A percentile compares a stretch with the other conserved stretches of the same genome.
These are phyloP conservation scores for Naegleria lovaniensis DNA, from an alignment of 208 protist species.

Conservation along the genomic window DNA sequence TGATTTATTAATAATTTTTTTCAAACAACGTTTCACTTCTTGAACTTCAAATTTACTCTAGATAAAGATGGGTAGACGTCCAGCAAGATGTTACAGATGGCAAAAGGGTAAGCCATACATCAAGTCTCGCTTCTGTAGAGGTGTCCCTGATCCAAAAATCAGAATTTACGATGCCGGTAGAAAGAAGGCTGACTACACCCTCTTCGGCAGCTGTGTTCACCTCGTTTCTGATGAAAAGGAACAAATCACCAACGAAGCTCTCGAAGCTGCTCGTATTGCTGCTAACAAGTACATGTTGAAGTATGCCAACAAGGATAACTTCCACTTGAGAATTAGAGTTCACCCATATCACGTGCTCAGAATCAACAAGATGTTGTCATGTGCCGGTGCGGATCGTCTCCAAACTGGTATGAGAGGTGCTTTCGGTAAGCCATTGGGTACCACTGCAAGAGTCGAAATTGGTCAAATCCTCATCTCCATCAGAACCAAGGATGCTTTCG, in stretches of 20 bases:
- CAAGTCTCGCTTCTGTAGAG: slow-evolving; percentile 91
- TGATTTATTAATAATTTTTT: no score
- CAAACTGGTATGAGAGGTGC: slow-evolving; percentile 67
- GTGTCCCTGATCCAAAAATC: slow-evolving; percentile 96
- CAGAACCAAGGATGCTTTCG: slow-evolving; percentile 67
- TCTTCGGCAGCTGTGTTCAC: slow-evolving; percentile 95
- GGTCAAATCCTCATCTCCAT: slow-evolving; percentile 94
- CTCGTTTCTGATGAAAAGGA: slow-evolving; percentile 95
- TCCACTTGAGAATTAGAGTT: slow-evolving; percentile 96
- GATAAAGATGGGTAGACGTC: slow-evolving; percentile 28
- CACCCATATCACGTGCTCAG: slow-evolving; percentile 98
- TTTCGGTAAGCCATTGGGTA: slow-evolving; percentile 89
- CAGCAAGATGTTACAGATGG: slow-evolving; percentile 44
- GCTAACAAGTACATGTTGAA: slow-evolving; percentile 99
- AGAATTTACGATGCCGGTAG: slow-evolving; percentile 95
- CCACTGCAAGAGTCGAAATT: slow-evolving; percentile 53
- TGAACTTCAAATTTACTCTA: no score
- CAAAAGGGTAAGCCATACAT: slow-evolving; percentile 70
- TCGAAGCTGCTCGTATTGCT: slow-evolving; percentile 98
- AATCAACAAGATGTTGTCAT: slow-evolving; percentile 99
- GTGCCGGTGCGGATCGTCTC: slow-evolving; percentile 96
- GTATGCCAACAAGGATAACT: slow-evolving; percentile 90
- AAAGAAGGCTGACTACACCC: slow-evolving; percentile 87
- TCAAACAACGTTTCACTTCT: no score
- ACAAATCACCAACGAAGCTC: slow-evolving; percentile 95